Evolutionary conservation across 2,329 filamentous ascomycete species (phyloP), one percentile per base, ranked within the genome.

Genomic region (Colletotrichum sojae): DNA sequence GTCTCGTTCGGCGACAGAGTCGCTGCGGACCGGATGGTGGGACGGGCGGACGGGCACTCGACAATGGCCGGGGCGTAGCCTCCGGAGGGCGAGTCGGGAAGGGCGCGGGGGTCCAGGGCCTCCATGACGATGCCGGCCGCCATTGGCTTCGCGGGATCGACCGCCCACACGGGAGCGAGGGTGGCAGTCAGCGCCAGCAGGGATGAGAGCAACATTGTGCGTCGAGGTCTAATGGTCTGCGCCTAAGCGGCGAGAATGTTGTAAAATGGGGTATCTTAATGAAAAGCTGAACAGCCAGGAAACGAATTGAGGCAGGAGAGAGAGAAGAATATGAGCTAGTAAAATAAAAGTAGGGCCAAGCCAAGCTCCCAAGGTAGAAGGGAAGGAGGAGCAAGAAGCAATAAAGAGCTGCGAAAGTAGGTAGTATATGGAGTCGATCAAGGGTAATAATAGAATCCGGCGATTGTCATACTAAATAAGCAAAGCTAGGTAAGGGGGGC

Each of bases 51-150:
- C 4, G 94, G 94, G 75, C 95, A 97, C 71, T 87, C 79, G 49
- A 93, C 91, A 6, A 81, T 77, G 40, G 85, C 81, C 0, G 95
- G 95, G 2, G 90, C 88, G 79, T 98, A 98, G 70, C 89, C 89
- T 75, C 92, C 84, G 25, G 78, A 79, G 0, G 81, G 81, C 4
- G 76, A 75, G 72, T 83, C 75, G 20, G 80, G 77, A 5, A 81
- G 75, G 15, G 79, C 81, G 13, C 81, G 76, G 52, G 73, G 57
- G 39, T 71, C 67, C 52, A 73, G 36, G 27, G 65, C 56, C 20
- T 55, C 51, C 31, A 64, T 45, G 31, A 46, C 15, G 36, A 66
- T 27, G 53, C 63, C 62, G 55, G 66, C 66, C 25, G 66, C 66
- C 62, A 69, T 69, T 66, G 66, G 66, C 51, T 55, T 60, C 15